Base-by-base conservation (phyloP, 2,329 filamentous ascomycete species). In the Apiospora phragmitis region DNA sequence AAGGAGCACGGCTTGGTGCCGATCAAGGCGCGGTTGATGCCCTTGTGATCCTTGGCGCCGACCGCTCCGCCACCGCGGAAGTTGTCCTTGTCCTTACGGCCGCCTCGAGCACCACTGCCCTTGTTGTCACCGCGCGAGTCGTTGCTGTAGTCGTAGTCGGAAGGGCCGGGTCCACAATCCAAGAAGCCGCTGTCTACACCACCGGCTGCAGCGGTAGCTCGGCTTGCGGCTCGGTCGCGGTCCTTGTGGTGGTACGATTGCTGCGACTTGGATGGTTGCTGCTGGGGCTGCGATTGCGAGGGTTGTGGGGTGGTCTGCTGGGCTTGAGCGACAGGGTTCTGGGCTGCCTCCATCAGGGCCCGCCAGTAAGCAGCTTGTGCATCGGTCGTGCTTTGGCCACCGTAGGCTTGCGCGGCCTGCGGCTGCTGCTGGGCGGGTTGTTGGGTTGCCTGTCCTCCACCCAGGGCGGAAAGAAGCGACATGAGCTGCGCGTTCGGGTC, bases 1-100 rank as follows among this genome's bases (percentile, higher is more conserved):
- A 93, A 94, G 26, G 87, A 87, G 79, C 92, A 94, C 6, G 91
- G 86, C 76, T 92, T 90, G 59, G 91, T 92, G 70, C 90, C 89
- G 67, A 90, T 89, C 18, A 90, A 83, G 18, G 86, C 85, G 71
- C 85, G 87, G 76, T 92, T 89, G 72, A 85, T 84, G 18, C 80
- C 82, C 70, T 84, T 84, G 21, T 81, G 76, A 38, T 85, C 76
- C 38, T 76, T 77, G 32, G 42, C 42, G 18, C 11, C 55, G 4
- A 21, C 21, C 8, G 43, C 43, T 9, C 43, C 43, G 42, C 42
- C 42, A 21, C 43, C 29, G 18, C 55, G 35, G 45, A 68, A 71
- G 41, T 74, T 69, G 16, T 72, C 68, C 29, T 73, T 68, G 21
- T 73, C 69, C 49, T 69, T 69, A 80, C 82, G 83, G 81, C 70